phyloP scores from a whole-genome alignment of 2,329 filamentous ascomycete genomes.

The Karstenula rhodostoma region DNA sequence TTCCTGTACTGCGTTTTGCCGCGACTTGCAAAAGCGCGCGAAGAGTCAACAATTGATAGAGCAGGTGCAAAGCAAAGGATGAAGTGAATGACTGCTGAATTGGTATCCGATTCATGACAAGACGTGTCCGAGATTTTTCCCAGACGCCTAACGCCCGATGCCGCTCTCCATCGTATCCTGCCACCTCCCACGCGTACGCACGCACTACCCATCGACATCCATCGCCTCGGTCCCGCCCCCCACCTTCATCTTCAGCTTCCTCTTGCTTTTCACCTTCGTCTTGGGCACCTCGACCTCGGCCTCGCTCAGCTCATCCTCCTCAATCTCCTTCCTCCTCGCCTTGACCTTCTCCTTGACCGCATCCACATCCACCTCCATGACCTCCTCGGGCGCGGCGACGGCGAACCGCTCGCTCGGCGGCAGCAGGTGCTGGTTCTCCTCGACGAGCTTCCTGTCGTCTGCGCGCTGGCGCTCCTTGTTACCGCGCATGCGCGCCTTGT shows the following conservation, averaged over 20 bases:
- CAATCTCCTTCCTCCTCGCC: slow-evolving; percentile 70
- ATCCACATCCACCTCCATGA: slow-evolving; percentile 59
- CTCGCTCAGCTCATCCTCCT: slow-evolving; percentile 54
- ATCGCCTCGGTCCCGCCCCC: slow-evolving; percentile 57
- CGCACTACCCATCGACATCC: slow-evolving; percentile 53
- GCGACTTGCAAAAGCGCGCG: no score
- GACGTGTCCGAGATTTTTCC: not conserved
- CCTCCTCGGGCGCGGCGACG: slow-evolving; percentile 64
- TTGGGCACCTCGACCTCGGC: slow-evolving; percentile 47
- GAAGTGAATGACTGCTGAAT: slow-evolving; percentile 17
- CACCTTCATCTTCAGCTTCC: slow-evolving; percentile 56
- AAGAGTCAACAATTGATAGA: no score
- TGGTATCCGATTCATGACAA: slow-evolving; percentile 39
- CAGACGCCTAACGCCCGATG: slow-evolving; percentile 10
- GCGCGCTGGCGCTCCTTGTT: slow-evolving; percentile 84
- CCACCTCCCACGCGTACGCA: not conserved
- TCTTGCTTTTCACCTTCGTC: slow-evolving; percentile 55
- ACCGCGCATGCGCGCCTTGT: slow-evolving; percentile 91
- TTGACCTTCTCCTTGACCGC: slow-evolving; percentile 60
- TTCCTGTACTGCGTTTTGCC: no score
- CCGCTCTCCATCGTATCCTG: not conserved
- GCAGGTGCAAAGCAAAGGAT: no score
- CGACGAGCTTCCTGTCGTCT: slow-evolving; percentile 84
- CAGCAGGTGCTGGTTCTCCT: slow-evolving; percentile 90
- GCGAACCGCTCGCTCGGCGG: slow-evolving; percentile 62